Conservation (phyloP, 1,284 basidiomycete genomes). For the Xanthoconium separans region DNA sequence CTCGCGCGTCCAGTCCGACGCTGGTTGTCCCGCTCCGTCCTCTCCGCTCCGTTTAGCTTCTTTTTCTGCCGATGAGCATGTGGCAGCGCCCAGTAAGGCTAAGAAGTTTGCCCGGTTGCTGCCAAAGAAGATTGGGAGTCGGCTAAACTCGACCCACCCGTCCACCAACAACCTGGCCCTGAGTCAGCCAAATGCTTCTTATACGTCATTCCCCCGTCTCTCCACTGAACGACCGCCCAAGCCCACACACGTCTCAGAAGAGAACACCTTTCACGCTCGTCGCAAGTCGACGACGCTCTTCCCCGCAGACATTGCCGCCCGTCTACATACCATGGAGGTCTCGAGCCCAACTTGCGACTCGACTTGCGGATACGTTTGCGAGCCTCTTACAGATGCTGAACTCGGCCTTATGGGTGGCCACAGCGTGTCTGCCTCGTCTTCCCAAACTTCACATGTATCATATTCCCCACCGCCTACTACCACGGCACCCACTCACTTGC, state of each 20-base stretch:
- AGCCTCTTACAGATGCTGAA: slow-evolving; percentile 31
- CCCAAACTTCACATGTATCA: slow-evolving; percentile 19
- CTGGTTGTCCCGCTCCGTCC: slow-evolving; percentile 23
- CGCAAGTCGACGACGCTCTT: slow-evolving; percentile 36
- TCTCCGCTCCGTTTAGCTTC: slow-evolving; percentile 29
- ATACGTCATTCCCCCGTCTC: slow-evolving; percentile 28
- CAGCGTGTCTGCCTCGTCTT: slow-evolving; percentile 10
- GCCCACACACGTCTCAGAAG: slow-evolving; percentile 28
- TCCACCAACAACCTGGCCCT: slow-evolving; percentile 28
- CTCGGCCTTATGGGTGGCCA: slow-evolving; percentile 15
- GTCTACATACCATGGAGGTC: slow-evolving; percentile 33
- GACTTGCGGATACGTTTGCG: slow-evolving; percentile 27
- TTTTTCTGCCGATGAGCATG: slow-evolving; percentile 26
- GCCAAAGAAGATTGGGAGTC: slow-evolving; percentile 35
- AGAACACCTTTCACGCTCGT: slow-evolving; percentile 36
- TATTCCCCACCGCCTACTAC: slow-evolving; percentile 8
- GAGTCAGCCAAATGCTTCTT: slow-evolving; percentile 27
- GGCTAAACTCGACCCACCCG: slow-evolving; percentile 27
- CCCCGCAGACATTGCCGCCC: slow-evolving; percentile 28
- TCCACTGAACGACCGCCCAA: slow-evolving; percentile 25
- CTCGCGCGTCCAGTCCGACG: slow-evolving; percentile 25
- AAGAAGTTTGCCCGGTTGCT: slow-evolving; percentile 31
- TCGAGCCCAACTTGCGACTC: slow-evolving; percentile 25
- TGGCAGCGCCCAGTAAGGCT: slow-evolving; percentile 21
- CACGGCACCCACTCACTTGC: slow-evolving; percentile 16